phyloP scores from a whole-genome alignment of 805 yeast species.

The Kazachstania viticola region DNA sequence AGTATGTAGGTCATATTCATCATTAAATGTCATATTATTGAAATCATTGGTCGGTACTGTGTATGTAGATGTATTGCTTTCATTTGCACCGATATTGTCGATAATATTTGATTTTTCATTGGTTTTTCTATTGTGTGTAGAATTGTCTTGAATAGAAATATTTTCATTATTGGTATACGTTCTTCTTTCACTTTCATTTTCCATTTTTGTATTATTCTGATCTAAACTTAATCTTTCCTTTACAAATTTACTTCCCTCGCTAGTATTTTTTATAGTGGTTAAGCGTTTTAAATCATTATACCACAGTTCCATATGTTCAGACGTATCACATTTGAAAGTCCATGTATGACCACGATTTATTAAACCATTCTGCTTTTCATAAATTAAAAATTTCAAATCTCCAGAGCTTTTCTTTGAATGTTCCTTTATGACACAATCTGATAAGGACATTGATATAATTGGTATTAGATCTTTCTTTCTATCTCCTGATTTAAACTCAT shows the following conservation, averaged over 20 bases:
- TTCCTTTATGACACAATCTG: constrained; percentile 69
- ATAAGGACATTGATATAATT: constrained; percentile 66
- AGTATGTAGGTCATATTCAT: no score
- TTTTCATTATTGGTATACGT: no score
- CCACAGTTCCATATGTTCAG: constrained; percentile 73
- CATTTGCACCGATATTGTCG: no score
- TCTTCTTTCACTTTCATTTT: no score
- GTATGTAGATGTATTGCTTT: no score
- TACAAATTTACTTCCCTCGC: constrained; percentile 41
- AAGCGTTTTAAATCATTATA: constrained; percentile 60
- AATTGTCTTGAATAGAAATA: no score
- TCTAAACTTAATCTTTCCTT: no score
- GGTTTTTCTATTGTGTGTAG: no score
- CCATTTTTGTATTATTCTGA: no score
- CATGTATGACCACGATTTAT: constrained; percentile 75
- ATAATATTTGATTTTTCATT: no score
- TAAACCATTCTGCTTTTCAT: constrained; percentile 60
- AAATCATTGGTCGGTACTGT: no score
- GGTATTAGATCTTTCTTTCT: constrained; percentile 72
- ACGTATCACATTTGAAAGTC: constrained; percentile 82
- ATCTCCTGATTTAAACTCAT: constrained; percentile 79
- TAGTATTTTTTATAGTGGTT: constrained; percentile 47
- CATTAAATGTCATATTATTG: no score
- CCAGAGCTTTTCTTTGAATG: constrained; percentile 58
- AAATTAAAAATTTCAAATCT: constrained; percentile 66